Conservation (phyloP, 805 yeast genomes). For the Isabelozyma gotoi region DNA sequence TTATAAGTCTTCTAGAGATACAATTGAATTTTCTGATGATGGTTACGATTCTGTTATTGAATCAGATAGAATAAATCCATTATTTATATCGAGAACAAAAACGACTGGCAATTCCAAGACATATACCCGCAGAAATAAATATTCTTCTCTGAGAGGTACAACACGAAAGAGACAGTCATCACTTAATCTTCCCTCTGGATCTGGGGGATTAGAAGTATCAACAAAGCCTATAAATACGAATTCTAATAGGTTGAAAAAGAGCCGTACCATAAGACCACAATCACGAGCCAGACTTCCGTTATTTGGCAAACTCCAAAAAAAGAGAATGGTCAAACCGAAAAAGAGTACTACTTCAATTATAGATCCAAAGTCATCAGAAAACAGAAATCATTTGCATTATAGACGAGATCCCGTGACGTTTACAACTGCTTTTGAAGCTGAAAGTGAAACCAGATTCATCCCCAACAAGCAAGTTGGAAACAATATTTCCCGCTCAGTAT, state of each 20-base stretch:
- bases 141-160: background rate
- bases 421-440: constrained; percentile 36
- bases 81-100: too few relatives aligned
- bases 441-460: constrained; percentile 21
- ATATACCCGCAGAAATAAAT: background rate
- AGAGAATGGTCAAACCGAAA: background rate
- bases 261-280: too few relatives aligned
- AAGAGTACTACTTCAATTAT: background rate
- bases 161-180: background rate
- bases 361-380: background rate
- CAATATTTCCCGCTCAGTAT: background rate
- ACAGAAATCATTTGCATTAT: too few relatives aligned
- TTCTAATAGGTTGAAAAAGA: too few relatives aligned
- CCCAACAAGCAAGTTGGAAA: background rate
- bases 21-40: constrained; percentile 1
- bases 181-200: background rate
- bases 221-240: too few relatives aligned
- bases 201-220: too few relatives aligned
- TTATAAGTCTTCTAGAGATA: background rate
- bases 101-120: background rate
- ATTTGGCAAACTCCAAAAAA: background rate
- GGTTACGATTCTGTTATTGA: constrained; percentile 13
- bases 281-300: background rate
- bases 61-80: constrained; percentile 10
- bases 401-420: constrained; percentile 22